These are phyloP conservation scores for Grosmannia clavigera DNA, from an alignment of 2,329 filamentous ascomycete genomes.

Conservation along the genomic window DNA sequence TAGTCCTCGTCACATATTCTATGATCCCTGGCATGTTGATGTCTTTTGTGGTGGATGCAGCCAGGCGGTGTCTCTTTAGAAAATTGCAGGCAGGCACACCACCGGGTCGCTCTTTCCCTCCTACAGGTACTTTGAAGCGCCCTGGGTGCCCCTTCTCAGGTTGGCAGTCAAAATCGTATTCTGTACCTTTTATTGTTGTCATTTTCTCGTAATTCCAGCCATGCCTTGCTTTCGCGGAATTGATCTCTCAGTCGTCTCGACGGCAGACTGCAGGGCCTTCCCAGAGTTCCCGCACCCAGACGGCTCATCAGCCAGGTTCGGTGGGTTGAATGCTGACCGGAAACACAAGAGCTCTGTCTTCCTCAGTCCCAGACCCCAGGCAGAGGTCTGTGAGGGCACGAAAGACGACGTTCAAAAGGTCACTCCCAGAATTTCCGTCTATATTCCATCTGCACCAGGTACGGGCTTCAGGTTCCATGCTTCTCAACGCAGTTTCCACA, in stretches of 20 bases:
- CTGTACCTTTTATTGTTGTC: not conserved
- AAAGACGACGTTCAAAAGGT: conserved; percentile 13
- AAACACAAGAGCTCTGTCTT: not conserved
- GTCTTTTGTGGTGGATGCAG: too few relatives aligned
- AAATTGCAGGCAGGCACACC: too few relatives aligned
- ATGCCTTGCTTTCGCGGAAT: conserved; percentile 41
- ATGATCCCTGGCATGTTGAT: too few relatives aligned
- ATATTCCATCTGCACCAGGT: conserved; percentile 44
- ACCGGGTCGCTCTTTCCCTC: too few relatives aligned
- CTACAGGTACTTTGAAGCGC: too few relatives aligned
- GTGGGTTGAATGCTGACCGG: conserved; percentile 8
- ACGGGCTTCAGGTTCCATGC: conserved; percentile 6
- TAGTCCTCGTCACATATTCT: too few relatives aligned
- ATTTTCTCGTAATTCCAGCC: not conserved
- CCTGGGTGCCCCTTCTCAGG: too few relatives aligned
- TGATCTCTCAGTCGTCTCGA: conserved; percentile 27
- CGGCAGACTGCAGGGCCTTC: conserved; percentile 25
- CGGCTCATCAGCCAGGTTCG: conserved; percentile 28
- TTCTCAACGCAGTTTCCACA: not conserved
- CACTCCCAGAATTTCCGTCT: conserved; percentile 37
- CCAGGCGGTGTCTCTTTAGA: too few relatives aligned
- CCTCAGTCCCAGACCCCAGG: conserved; percentile 3
- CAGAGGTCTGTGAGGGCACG: not conserved
- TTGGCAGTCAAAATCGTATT: not conserved
- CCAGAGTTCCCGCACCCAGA: conserved; percentile 45